Evolutionary conservation across 2,329 filamentous ascomycete genomes (phyloP).

Genomic region (Cladophialophora immunda): DNA sequence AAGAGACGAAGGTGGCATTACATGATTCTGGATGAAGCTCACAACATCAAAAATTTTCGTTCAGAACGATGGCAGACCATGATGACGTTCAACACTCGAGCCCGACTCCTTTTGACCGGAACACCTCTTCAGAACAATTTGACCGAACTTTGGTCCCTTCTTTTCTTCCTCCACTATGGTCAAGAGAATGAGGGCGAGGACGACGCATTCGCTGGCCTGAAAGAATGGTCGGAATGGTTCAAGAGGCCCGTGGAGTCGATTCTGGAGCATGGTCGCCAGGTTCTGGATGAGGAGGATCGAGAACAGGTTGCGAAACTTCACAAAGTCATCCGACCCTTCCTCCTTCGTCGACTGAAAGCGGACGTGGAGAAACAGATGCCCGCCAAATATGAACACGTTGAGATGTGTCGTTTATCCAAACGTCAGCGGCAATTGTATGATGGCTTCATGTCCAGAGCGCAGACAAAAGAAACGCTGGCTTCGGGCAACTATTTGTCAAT

Average conservation of each 20-base stretch:
- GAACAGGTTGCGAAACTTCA: conserved; percentile 93
- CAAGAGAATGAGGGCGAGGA: conserved; percentile 76
- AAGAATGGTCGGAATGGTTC: conserved; percentile 96
- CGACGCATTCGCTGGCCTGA: conserved; percentile 91
- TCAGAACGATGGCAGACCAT: conserved; percentile 96
- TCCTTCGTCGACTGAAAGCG: conserved; percentile 88
- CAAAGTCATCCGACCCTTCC: conserved; percentile 89
- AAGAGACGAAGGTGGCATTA: conserved; percentile 95
- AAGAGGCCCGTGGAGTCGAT: conserved; percentile 96
- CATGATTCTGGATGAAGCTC: conserved; percentile 96
- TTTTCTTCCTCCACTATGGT: conserved; percentile 96
- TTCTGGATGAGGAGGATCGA: conserved; percentile 92
- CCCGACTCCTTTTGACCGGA: conserved; percentile 86
- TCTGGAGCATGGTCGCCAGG: conserved; percentile 89
- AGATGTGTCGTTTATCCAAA: conserved; percentile 94
- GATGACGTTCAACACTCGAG: conserved; percentile 89
- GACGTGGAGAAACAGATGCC: conserved; percentile 99
- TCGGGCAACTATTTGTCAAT: conserved; percentile 97
- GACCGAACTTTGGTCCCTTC: conserved; percentile 93
- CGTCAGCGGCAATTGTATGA: conserved; percentile 95
- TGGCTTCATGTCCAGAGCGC: conserved; percentile 88
- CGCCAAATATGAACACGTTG: conserved; percentile 95
- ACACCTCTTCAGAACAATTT: conserved; percentile 97
- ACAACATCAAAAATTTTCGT: conserved; percentile 99
- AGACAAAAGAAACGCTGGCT: conserved; percentile 86